Evolutionary conservation across 164 flowering plant species (phyloP), one percentile per base, ranked within the genome.

Genomic region (Sedum album): DNA sequence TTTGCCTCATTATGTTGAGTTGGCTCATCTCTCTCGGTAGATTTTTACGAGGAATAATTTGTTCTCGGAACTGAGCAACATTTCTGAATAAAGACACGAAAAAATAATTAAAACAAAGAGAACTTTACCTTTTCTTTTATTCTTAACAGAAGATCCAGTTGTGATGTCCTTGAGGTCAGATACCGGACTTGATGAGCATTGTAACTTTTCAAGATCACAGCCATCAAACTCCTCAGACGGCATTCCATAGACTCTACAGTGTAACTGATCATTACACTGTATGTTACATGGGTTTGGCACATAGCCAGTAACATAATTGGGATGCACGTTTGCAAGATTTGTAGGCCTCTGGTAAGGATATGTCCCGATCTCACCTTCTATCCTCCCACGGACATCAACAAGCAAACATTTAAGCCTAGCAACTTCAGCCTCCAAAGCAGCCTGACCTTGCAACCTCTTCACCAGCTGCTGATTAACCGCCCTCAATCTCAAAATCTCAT

Each of bases 281-380:
- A n/a, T n/a, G n/a, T n/a, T 88, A 78, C 99, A 91, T 0, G 91
- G 85, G 69, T 87, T 86, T 79, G 86, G 65, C 55, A 79, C 79
- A 76, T 81, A 79, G 0, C 85, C 77, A 33, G 81, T 77, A 64
- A 75, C 66, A 46, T 76, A 30, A 66, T 69, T 81, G 20, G 73
- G 65, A 53, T 74, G 67, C 17, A 53, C 64, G 60, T 81, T 53
- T 72, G 74, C 84, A 39, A 73, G 63, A 60, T 75, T 80, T 8
- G 72, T 63, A 1, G 75, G 1, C 69, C 80, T 86, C 60, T 87
- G 89, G 73, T 91, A 94, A 60, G 99, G 99, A 71, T 92, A 94
- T 33, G 92, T 82, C 31, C 99, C 97, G 76, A 94, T 86, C 73
- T 90, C 99, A 25, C 97, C 99, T 81, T 94, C 99, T 72, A 94